Evolutionary conservation across 805 yeast genomes (phyloP).

Genomic region (Lipomyces spencermartinsiae): DNA sequence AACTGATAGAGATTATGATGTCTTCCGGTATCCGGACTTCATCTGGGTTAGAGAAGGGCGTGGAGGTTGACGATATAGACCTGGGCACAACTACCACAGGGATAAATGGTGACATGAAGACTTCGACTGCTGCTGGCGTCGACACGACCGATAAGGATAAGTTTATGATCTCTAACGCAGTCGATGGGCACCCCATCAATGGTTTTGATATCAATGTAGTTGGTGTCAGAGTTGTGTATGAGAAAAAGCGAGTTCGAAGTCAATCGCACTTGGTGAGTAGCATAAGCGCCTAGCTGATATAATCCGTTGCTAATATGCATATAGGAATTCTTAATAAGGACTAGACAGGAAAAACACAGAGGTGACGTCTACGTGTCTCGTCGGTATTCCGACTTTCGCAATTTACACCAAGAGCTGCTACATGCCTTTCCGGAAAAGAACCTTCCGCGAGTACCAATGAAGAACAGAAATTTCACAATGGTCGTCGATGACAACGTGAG

Average conservation of each 20-base stretch:
- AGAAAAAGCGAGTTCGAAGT: constrained; percentile 29
- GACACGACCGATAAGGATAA: constrained; percentile 36
- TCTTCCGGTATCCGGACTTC: constrained; percentile 74
- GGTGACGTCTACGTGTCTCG: constrained; percentile 59
- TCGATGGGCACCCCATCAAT: constrained; percentile 51
- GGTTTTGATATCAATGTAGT: constrained; percentile 70
- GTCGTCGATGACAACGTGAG: constrained; percentile 16
- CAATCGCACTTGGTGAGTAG: constrained; percentile 30
- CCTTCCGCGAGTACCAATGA: constrained; percentile 64
- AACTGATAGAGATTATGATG: constrained; percentile 68
- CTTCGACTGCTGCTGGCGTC: constrained; percentile 38
- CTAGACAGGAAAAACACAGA: constrained; percentile 46
- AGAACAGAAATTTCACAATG: constrained; percentile 47
- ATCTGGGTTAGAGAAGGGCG: constrained; percentile 37
- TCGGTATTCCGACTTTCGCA: constrained; percentile 71
- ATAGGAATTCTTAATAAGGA: constrained; percentile 56
- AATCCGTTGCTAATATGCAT: not conserved
- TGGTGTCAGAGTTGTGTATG: constrained; percentile 58
- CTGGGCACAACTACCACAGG: constrained; percentile 29
- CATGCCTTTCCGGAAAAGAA: constrained; percentile 71
- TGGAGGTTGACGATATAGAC: constrained; percentile 21
- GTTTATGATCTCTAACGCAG: constrained; percentile 36
- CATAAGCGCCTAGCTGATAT: not conserved
- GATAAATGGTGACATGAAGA: not conserved
- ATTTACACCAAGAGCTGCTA: constrained; percentile 51